Conservation (phyloP, 768 basidiomycete species). For the Pleurotus citrinopileatus region DNA sequence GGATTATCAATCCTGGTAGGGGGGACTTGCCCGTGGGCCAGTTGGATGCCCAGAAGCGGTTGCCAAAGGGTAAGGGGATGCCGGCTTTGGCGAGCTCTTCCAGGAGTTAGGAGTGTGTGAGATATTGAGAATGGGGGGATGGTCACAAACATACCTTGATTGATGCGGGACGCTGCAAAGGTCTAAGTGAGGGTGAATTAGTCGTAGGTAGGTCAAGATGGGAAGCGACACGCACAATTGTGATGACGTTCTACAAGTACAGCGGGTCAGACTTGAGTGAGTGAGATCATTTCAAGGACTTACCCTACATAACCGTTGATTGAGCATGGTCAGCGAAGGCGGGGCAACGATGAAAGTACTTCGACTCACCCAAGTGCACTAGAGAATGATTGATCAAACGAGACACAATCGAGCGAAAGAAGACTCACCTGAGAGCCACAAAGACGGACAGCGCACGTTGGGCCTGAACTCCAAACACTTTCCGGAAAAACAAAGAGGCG, state of each 20-base stretch:
- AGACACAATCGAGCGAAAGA: not conserved
- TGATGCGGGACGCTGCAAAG: constrained; percentile 48
- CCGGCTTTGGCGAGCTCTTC: constrained; percentile 62
- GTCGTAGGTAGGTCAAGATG: not conserved
- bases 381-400: not conserved
- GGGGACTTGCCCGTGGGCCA: constrained; percentile 60
- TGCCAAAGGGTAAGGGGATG: constrained; percentile 57
- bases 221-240: constrained; percentile 17
- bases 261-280: not conserved
- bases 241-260: constrained; percentile 26
- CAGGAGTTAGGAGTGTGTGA: not conserved
- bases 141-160: constrained; percentile 39
- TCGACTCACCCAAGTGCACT: constrained; percentile 18
- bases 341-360: not conserved
- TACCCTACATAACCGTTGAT: not conserved
- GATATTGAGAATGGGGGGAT: not conserved
- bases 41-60: constrained; percentile 59
- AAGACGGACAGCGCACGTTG: constrained; percentile 55
- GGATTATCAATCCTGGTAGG: constrained; percentile 52
- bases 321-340: not conserved
- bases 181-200: constrained; percentile 29
- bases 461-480: constrained; percentile 53
- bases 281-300: too few species aligned
- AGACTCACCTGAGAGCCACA: constrained; percentile 48
- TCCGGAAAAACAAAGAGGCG: constrained; percentile 57